phyloP scores from a whole-genome alignment of 139 green algal species.

The Tetradesmus obliquus region DNA sequence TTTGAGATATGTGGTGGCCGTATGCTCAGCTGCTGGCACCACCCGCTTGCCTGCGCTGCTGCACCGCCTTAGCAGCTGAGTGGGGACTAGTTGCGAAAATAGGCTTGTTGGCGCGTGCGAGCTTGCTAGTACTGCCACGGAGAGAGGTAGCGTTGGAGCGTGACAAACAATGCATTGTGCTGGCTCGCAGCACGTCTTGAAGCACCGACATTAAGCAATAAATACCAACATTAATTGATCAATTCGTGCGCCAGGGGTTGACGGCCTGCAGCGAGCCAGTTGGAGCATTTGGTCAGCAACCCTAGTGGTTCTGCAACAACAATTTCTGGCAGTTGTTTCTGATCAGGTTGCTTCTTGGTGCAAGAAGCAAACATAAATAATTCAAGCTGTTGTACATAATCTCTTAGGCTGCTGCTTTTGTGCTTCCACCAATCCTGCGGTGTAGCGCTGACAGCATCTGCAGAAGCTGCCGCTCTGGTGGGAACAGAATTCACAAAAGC shows the following conservation, averaged over 20 bases:
- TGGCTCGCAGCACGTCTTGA: neutral
- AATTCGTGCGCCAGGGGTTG: neutral
- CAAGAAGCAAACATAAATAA: too few relatives aligned
- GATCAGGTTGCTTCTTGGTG: too few relatives aligned
- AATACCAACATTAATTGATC: neutral
- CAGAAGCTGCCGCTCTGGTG: too few relatives aligned
- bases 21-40: neutral
- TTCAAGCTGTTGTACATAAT: too few relatives aligned
- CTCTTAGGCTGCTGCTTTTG: too few relatives aligned
- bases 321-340: neutral
- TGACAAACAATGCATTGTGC: neutral
- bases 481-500: too few relatives aligned
- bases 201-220: neutral
- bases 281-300: neutral
- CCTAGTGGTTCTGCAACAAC: neutral
- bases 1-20: slow-evolving; percentile 12
- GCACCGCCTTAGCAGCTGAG: neutral
- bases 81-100: neutral
- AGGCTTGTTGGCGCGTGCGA: neutral
- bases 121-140: slow-evolving; percentile 12
- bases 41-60: slow-evolving; percentile 27
- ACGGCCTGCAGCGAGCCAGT: neutral
- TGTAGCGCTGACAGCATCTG: too few relatives aligned
- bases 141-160: neutral
- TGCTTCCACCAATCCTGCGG: too few relatives aligned